Conservation (phyloP, 176 grass and related monocot genomes). For the Triticum dicoccoides region DNA sequence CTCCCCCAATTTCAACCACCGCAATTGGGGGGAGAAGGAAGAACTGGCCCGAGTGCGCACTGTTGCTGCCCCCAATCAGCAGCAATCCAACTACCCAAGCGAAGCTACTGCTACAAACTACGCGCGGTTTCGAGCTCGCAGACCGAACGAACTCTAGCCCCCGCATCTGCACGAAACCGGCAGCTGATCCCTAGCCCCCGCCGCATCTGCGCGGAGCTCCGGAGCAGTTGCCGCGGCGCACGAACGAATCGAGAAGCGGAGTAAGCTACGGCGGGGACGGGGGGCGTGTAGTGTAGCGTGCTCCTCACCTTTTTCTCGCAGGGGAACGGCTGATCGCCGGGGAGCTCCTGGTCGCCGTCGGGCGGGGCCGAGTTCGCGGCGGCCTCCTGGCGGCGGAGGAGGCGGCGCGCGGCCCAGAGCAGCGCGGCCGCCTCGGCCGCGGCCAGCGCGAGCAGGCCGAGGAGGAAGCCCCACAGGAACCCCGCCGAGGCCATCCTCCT, state of each 20-base stretch:
- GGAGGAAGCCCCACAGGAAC: conserved; percentile 64
- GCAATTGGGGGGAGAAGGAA: neutral
- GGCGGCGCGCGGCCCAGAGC: conserved; percentile 39
- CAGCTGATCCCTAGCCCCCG: neutral
- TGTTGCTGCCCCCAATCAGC: neutral
- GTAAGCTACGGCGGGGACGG: neutral
- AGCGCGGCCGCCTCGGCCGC: conserved; percentile 45
- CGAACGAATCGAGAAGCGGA: neutral
- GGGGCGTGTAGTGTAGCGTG: neutral
- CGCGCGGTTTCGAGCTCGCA: too few relatives aligned
- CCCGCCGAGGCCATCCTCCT: conserved; percentile 12
- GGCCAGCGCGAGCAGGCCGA: conserved; percentile 48
- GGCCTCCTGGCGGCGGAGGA: conserved; percentile 28
- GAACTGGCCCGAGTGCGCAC: neutral
- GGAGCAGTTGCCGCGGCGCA: neutral
- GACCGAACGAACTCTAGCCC: too few relatives aligned
- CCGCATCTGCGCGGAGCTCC: neutral
- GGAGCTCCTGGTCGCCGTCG: conserved; percentile 36
- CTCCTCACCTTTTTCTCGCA: conserved; percentile 63
- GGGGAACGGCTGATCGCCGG: conserved; percentile 44
- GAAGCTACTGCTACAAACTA: neutral
- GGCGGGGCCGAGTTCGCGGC: neutral
- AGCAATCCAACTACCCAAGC: neutral
- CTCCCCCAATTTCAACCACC: neutral
- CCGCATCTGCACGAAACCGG: too few relatives aligned